Conservation (phyloP, 1,139 yeast genomes). For the Scheffersomyces parashehatae region DNA sequence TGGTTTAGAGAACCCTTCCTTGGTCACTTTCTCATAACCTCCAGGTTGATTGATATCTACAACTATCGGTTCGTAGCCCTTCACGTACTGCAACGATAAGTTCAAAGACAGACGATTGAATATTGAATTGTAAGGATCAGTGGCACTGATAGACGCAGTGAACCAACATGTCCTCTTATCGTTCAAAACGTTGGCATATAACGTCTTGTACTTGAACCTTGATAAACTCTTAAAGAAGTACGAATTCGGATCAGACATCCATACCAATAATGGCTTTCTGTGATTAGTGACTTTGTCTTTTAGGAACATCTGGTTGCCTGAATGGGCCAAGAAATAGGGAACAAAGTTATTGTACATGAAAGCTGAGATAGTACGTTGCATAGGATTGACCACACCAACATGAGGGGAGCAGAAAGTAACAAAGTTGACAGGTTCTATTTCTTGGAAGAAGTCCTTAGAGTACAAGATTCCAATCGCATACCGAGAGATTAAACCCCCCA, state of each 20-base stretch:
- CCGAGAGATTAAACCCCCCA: constrained; percentile 79
- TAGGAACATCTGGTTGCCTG: constrained; percentile 73
- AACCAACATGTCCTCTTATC: constrained; percentile 83
- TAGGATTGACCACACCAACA: constrained; percentile 73
- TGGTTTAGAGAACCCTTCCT: not conserved
- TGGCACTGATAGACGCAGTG: constrained; percentile 67
- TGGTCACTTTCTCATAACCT: constrained; percentile 6
- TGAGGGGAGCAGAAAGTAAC: constrained; percentile 83
- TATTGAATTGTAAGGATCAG: constrained; percentile 61
- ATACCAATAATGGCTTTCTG: constrained; percentile 52
- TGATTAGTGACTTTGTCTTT: constrained; percentile 36
- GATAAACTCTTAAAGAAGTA: constrained; percentile 58
- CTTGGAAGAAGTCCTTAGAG: constrained; percentile 52
- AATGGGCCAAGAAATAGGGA: constrained; percentile 64
- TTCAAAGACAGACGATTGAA: constrained; percentile 39
- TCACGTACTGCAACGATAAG: constrained; percentile 44
- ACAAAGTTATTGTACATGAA: constrained; percentile 58
- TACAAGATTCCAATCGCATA: constrained; percentile 74
- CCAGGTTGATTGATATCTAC: constrained; percentile 47
- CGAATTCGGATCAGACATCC: constrained; percentile 66
- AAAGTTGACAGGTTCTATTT: constrained; percentile 55
- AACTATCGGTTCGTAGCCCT: constrained; percentile 55
- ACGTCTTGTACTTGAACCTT: constrained; percentile 49
- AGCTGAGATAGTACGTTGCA: constrained; percentile 38
- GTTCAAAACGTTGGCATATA: constrained; percentile 75